These are phyloP conservation scores for Dictyostelium intermedium DNA, from an alignment of 78 protist species.

Conservation along the genomic window DNA sequence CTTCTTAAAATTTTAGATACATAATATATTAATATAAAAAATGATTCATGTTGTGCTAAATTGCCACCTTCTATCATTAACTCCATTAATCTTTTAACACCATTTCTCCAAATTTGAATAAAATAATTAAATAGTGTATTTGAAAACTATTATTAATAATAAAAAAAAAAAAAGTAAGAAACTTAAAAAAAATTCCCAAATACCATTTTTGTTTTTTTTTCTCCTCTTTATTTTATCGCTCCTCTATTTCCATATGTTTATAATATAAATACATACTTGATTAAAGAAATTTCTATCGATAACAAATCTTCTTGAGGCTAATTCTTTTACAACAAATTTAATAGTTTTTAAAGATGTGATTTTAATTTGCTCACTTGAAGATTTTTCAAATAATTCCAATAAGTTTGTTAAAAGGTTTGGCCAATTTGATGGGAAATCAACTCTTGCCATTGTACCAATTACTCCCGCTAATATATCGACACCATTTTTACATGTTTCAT, in stretches of 20 bases:
- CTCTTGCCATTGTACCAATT: conserved; percentile 31
- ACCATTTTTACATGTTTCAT: not conserved
- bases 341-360: conserved; percentile 23
- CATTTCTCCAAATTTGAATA: conserved; percentile 1
- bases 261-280: not conserved
- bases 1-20: conserved; percentile 41
- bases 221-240: not conserved
- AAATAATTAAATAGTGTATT: not conserved
- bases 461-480: not conserved
- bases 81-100: not conserved
- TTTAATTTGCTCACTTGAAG: not conserved
- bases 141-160: not conserved
- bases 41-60: not conserved
- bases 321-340: conserved; percentile 26
- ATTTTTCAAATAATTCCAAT: conserved; percentile 4
- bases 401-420: conserved; percentile 28
- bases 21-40: not conserved
- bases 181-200: not conserved
- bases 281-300: conserved; percentile 3
- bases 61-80: not conserved
- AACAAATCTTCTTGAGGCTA: conserved; percentile 39
- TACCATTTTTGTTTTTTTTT: too few relatives aligned
- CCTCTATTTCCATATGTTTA: too few relatives aligned
- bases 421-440: conserved; percentile 54
- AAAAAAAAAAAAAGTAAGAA: not conserved